Base-by-base conservation (phyloP, 768 basidiomycete genomes). In the Kwoniella botswanensis region DNA sequence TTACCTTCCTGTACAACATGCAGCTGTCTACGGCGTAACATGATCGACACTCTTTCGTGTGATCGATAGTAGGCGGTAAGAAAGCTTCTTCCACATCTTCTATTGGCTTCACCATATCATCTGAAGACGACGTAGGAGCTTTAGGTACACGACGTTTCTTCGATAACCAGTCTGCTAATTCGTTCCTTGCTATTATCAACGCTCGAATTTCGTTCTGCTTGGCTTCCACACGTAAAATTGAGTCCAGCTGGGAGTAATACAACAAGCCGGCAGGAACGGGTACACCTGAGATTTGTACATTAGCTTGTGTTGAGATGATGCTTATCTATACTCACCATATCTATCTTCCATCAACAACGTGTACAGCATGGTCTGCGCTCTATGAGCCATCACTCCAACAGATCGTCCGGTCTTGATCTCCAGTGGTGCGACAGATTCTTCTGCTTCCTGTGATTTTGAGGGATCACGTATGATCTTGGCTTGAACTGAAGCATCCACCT, bases 311-410 rank as follows among this genome's bases (percentile, higher is more conserved):
- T 35, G 35, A 35, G 35, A 35, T 35, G 35, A 35, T 7, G 35
- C 35, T 35, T 35, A 35, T 35, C 35, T 35, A 35, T 35, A 80
- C 84, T 64, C 44, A 87, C 87, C 82, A 77, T 98, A 98, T n/a
- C 96, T 88, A 81, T 98, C 95, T 50, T 89, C 88, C 76, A 94
- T 89, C 1, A 99, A 87, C 4, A 98, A 86, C 1, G 94, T 96
- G 82, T 99, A 99, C 3, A 99, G 85, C 90, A 98, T 94, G 1
- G 97, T 99, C 84, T 99, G 97, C 0, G 97, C 97, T 46, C 97
- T 91, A 83, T 98, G 96, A 74, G 96, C 94, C 89, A 94, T 90
- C 1, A 88, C 88, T 0, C 89, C 90, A 9, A 88, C 85, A 0
- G 90, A 85, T 41, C 91, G 87, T 1, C 97, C 97, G 0, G 97